Percentiles rank a stretch among this genome's conserved stretches.
These are phyloP conservation scores for Sicyos edulis DNA, from an alignment of 306 rosid genomes.

Conservation along the genomic window DNA sequence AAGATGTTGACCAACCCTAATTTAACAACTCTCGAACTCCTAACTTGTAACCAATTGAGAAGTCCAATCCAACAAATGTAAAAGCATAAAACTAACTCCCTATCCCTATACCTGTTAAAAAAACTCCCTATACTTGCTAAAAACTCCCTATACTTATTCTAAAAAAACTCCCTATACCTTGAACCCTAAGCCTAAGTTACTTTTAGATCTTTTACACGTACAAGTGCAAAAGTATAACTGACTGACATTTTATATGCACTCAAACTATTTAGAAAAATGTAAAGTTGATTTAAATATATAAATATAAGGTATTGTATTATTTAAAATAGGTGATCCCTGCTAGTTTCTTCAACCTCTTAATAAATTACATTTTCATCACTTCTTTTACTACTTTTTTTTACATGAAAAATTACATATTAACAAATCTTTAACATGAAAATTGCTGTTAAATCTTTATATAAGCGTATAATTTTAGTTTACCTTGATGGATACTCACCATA, in stretches of 20 bases:
- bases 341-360: not conserved
- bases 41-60: not conserved
- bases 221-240: not conserved
- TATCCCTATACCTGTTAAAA: not conserved
- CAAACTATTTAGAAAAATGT: not conserved
- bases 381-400: not conserved
- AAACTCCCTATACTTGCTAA: not conserved
- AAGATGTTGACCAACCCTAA: not conserved
- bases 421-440: not conserved
- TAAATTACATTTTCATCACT: not conserved
- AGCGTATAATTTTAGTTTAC: conserved; percentile 15
- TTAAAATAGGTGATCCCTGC: not conserved
- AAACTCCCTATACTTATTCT: not conserved
- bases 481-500: conserved; percentile 19
- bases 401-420: not conserved
- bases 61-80: not conserved
- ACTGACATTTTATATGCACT: not conserved
- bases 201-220: not conserved
- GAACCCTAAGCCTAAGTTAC: not conserved
- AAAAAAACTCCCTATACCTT: not conserved
- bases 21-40: not conserved
- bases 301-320: not conserved
- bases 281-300: not conserved
- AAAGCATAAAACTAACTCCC: not conserved
- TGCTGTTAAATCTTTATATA: not conserved